These are phyloP conservation scores for Claviceps sp. DNA, from an alignment of 2,329 filamentous ascomycete genomes.

Conservation along the genomic window DNA sequence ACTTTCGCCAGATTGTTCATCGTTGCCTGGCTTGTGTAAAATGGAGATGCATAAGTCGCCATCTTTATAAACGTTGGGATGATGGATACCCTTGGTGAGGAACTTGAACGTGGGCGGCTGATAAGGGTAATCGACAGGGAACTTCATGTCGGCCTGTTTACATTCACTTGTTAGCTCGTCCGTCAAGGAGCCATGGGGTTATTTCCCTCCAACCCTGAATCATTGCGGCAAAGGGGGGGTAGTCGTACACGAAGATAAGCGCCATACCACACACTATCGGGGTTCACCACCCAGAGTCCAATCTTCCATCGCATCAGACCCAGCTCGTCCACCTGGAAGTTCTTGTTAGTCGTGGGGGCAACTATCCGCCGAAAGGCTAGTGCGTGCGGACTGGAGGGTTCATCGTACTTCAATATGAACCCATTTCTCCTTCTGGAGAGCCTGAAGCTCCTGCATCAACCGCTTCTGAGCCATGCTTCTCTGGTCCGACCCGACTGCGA, in stretches of 20 bases:
- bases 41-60: constrained; percentile 94
- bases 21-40: constrained; percentile 81
- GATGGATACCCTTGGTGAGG: constrained; percentile 57
- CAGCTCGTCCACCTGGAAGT: constrained; percentile 53
- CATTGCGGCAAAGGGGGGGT: constrained; percentile 6
- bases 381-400: constrained; percentile 1
- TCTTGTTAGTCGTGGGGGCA: not conserved
- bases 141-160: constrained; percentile 63
- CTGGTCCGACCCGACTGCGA: not conserved
- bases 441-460: constrained; percentile 77
- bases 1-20: constrained; percentile 79
- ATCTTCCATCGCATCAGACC: constrained; percentile 82
- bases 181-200: too few relatives aligned
- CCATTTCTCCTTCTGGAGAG: constrained; percentile 82
- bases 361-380: not conserved
- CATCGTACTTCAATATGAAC: constrained; percentile 66
- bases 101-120: constrained; percentile 83
- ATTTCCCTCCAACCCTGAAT: not conserved
- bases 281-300: constrained; percentile 83
- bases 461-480: constrained; percentile 48
- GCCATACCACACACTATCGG: constrained; percentile 81
- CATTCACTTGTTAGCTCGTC: not conserved
- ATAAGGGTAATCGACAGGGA: constrained; percentile 81
- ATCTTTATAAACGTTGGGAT: constrained; percentile 88
- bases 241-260: constrained; percentile 63